Conservation (phyloP, 345 rosid genomes). For the Aquilaria malaccensis region DNA sequence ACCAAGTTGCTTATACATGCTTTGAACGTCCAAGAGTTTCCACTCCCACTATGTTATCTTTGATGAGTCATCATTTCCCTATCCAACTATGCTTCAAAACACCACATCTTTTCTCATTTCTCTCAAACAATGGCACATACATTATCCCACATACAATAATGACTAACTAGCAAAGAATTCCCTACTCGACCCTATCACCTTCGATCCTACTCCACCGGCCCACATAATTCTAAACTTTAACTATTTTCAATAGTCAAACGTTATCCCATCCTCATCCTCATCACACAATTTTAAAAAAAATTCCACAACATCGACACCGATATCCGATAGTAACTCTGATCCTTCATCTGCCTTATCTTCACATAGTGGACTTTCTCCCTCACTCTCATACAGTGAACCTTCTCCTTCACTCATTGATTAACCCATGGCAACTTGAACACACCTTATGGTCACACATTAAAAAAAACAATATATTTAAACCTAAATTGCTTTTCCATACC, state of each 20-base stretch:
- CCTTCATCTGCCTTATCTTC: neutral
- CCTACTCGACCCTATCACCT: neutral
- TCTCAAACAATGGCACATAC: neutral
- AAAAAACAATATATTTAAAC: neutral
- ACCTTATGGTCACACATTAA: neutral
- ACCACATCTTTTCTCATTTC: no score
- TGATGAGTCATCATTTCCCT: neutral
- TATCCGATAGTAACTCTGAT: no score
- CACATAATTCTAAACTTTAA: no score
- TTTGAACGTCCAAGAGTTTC: no score
- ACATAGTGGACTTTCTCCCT: neutral
- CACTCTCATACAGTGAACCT: neutral
- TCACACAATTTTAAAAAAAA: no score
- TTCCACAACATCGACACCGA: no score
- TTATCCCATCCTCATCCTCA: no score
- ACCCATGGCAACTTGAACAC: neutral
- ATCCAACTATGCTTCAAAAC: no score
- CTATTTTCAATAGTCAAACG: no score
- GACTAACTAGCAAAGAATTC: no score
- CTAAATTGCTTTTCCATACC: neutral
- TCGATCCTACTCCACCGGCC: no score
- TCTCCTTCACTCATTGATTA: neutral
- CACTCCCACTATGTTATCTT: neutral
- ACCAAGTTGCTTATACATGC: neutral
- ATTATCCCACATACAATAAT: neutral